Evolutionary conservation across 1,139 yeast genomes (phyloP).

Genomic region (Geotrichum citri-aurantii): DNA sequence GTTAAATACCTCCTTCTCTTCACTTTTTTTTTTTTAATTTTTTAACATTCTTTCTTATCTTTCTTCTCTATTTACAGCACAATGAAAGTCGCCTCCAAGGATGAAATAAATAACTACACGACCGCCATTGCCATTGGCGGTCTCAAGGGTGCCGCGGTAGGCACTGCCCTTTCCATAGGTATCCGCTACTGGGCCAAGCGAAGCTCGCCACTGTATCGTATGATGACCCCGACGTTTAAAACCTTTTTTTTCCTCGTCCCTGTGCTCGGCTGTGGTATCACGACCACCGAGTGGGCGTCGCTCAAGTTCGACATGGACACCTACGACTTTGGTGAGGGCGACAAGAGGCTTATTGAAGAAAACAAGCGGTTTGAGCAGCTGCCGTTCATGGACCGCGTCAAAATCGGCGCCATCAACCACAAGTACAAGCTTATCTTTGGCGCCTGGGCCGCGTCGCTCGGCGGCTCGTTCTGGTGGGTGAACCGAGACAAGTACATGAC

Average conservation of each 20-base stretch:
- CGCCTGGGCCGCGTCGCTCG: slow-evolving; percentile 83
- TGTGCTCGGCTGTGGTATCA: slow-evolving; percentile 29
- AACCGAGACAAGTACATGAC: slow-evolving; percentile 75
- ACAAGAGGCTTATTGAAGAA: slow-evolving; percentile 10
- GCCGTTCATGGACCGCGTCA: slow-evolving; percentile 7
- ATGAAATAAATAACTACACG: slow-evolving; percentile 61
- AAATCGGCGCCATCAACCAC: slow-evolving; percentile 38
- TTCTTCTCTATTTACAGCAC: slow-evolving; percentile 8
- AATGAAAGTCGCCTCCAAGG: slow-evolving; percentile 65
- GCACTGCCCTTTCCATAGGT: slow-evolving; percentile 49
- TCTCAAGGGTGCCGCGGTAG: slow-evolving; percentile 53
- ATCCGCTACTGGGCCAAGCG: slow-evolving; percentile 23
- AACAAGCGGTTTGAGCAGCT: slow-evolving; percentile 15
- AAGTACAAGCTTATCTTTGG: slow-evolving; percentile 72
- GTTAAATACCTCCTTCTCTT: too few species aligned
- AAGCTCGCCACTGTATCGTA: slow-evolving; percentile 25
- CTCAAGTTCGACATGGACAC: slow-evolving; percentile 30
- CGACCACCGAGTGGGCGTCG: slow-evolving; percentile 34
- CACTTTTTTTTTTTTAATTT: not conserved
- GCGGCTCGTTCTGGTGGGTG: slow-evolving; percentile 73
- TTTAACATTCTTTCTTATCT: not conserved
- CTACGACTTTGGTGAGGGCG: slow-evolving; percentile 18
- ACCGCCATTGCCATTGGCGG: slow-evolving; percentile 56
- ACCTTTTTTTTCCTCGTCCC: slow-evolving; percentile 32
- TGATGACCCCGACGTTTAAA: slow-evolving; percentile 19